Conservation (phyloP, 345 rosid genomes). For the Stellera chamaejasme region DNA sequence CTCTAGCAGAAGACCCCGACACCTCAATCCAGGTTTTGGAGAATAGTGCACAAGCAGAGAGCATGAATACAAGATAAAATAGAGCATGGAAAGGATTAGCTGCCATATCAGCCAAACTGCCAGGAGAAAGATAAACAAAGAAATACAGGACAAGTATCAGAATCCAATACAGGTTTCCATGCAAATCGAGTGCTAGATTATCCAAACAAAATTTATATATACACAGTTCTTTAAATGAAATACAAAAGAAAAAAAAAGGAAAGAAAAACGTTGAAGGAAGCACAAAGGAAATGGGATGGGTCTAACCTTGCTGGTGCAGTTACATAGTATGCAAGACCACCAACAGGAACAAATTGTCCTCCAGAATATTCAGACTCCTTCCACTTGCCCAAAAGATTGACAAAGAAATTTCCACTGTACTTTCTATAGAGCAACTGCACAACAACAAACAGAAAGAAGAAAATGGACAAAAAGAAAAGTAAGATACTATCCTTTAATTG, state of each 20-base stretch:
- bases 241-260: not conserved
- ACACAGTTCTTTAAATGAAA: not conserved
- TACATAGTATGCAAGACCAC: constrained; percentile 63
- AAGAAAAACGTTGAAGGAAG: not conserved
- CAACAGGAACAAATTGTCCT: constrained; percentile 64
- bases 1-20: constrained; percentile 72
- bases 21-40: constrained; percentile 83
- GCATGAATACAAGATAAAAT: constrained; percentile 68
- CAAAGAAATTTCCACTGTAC: constrained; percentile 63
- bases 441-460: constrained; percentile 7
- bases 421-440: constrained; percentile 56
- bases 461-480: too few species aligned
- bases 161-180: not conserved
- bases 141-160: not conserved
- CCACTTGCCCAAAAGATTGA: constrained; percentile 64
- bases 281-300: not conserved
- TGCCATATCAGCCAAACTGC: constrained; percentile 66
- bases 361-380: constrained; percentile 66
- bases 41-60: constrained; percentile 72
- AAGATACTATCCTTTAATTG: not conserved
- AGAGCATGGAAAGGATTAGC: constrained; percentile 75
- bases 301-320: constrained; percentile 61
- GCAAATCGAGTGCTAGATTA: not conserved
- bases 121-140: not conserved
- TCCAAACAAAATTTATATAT: not conserved